Evolutionary conservation across 306 rosid species (phyloP).

Genomic region (Acacia confusa): DNA sequence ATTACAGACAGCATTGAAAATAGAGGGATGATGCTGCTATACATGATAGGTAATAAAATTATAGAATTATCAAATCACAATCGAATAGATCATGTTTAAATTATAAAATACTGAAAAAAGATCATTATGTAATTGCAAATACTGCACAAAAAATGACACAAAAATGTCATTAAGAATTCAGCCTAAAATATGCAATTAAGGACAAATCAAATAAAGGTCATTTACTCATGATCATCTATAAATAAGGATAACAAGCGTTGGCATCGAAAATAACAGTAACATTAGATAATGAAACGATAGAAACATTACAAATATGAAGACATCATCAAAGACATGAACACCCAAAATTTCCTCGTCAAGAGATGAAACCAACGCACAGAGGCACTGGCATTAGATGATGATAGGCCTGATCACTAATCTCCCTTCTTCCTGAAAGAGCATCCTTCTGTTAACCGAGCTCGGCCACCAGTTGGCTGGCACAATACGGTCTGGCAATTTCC

Average conservation of each 20-base stretch:
- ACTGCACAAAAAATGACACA: neutral
- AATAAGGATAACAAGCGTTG: slow-evolving; percentile 12
- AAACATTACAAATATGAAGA: slow-evolving; percentile 18
- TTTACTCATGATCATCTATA: slow-evolving; percentile 13
- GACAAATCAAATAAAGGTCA: slow-evolving; percentile 7
- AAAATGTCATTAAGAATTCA: neutral
- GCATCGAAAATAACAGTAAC: neutral
- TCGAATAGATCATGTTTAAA: neutral
- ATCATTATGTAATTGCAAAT: neutral
- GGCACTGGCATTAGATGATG: neutral
- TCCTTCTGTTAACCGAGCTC: slow-evolving; percentile 37
- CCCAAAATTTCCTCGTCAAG: slow-evolving; percentile 24
- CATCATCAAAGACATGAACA: slow-evolving; percentile 21
- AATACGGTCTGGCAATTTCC: slow-evolving; percentile 40
- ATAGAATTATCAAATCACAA: neutral
- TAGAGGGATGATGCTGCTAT: neutral
- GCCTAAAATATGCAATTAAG: neutral
- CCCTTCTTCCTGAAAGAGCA: slow-evolving; percentile 47
- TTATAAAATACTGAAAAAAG: neutral
- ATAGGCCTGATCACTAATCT: slow-evolving; percentile 23
- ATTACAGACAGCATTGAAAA: no score
- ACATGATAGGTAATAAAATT: neutral
- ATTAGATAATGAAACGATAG: neutral
- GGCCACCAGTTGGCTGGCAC: slow-evolving; percentile 45
- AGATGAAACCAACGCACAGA: slow-evolving; percentile 1